Base-by-base conservation (phyloP, 2,329 filamentous ascomycete genomes). In the Penicillium sp. region DNA sequence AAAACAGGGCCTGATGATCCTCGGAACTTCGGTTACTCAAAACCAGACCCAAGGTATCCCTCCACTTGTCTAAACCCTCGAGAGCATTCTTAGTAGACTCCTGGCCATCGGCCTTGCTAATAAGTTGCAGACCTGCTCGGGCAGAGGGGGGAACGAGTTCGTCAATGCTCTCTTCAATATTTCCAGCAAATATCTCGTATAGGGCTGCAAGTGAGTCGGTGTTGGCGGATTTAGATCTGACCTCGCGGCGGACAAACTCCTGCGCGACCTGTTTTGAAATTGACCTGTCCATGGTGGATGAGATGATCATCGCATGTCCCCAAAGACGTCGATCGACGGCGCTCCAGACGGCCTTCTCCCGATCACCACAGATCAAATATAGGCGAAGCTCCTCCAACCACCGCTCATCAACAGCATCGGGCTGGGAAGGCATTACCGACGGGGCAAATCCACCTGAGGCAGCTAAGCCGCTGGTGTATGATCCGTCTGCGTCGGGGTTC, bases 271-370 rank as follows among this genome's bases (percentile, higher is more conserved):
- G 90, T 72, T 92, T 95, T 83, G 95, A 97, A 2, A 95, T 80
- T 5, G 81, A 78, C 43, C 79, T 81, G 22, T 90, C 89, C 46
- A 89, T 80, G 1, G 90, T 94, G 7, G 75, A 96, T 72, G 94
- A 89, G 35, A 99, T 88, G 20, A 99, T 81, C 82, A 99, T 89
- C 3, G 94, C 95, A 72, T 99, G 95, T 2, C 91, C 94, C 95
- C 95, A 99, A 3, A 99, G 79, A 47, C 92, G 86, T 72, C 92
- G 92, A 72, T 99, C 94, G 32, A 92, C 93, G 5, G 94, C 92
- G 61, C 89, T 82, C 93, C 93, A 97, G 0, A 95, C 89, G 5
- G 94, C 94, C 64, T 92, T 90, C 68, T 97, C 92, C 22, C 92
- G 85, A 45, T 97, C 88, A 10, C 95, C 94, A 53, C 84, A 79